Percentiles rank a stretch among this genome's conserved stretches.
Evolutionary conservation across 441 rosid genomes (phyloP).

Genomic region (Adansonia madagascariensis): DNA sequence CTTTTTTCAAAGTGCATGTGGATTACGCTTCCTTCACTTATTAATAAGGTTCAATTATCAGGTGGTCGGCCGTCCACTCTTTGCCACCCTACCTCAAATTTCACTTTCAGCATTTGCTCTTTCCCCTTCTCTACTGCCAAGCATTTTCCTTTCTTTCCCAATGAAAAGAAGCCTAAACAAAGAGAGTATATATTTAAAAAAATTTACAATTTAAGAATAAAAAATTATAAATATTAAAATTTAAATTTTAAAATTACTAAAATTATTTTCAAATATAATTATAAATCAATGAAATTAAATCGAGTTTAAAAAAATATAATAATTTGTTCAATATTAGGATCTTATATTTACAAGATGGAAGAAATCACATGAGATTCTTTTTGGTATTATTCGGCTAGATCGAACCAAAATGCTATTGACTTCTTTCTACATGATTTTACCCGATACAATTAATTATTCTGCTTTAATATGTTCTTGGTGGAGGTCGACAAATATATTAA

Average conservation of each 20-base stretch:
- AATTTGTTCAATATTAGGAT: background rate
- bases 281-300: too few relatives aligned
- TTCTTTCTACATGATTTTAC: background rate
- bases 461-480: background rate
- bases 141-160: background rate
- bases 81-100: background rate
- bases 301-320: background rate
- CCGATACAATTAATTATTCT: background rate
- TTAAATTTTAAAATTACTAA: too few relatives aligned
- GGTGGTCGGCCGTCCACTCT: conserved; percentile 40
- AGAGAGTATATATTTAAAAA: background rate
- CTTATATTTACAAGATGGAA: background rate
- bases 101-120: conserved; percentile 26
- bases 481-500: conserved; percentile 12
- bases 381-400: background rate
- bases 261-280: too few relatives aligned
- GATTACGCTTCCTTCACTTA: conserved; percentile 32
- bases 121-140: too few relatives aligned
- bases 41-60: conserved; percentile 26
- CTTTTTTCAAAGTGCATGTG: conserved; percentile 36
- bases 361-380: conserved; percentile 1
- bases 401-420: background rate
- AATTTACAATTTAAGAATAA: too few relatives aligned
- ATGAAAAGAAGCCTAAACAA: background rate
- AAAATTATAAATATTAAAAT: too few relatives aligned